A percentile compares a stretch with the other conserved stretches of the same genome.
These are phyloP conservation scores for Coprinellus aureogranulatus DNA, from an alignment of 768 basidiomycete species.

Conservation along the genomic window DNA sequence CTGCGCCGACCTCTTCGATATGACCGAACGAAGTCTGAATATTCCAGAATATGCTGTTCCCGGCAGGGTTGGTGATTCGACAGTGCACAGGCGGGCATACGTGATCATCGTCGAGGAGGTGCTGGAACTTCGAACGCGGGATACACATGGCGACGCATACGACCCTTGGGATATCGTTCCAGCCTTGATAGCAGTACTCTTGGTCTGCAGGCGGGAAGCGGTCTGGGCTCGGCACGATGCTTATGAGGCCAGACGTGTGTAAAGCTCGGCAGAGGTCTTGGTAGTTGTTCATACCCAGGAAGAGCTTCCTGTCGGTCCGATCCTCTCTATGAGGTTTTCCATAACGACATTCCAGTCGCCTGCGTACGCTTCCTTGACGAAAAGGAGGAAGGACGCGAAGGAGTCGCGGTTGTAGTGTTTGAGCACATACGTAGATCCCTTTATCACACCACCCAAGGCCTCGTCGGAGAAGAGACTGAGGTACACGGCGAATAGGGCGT, in stretches of 20 bases:
- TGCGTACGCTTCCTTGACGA: conserved; percentile 32
- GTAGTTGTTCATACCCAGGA: conserved; percentile 28
- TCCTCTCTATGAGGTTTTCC: conserved; percentile 25
- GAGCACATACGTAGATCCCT: not conserved
- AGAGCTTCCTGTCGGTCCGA: conserved; percentile 19
- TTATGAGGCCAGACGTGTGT: conserved; percentile 35
- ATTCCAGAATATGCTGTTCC: conserved; percentile 31
- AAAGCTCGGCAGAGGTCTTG: conserved; percentile 50
- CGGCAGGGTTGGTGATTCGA: conserved; percentile 15
- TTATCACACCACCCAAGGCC: conserved; percentile 14
- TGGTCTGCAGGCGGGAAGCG: not conserved
- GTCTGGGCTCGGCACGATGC: conserved; percentile 10
- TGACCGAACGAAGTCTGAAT: conserved; percentile 33
- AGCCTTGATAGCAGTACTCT: conserved; percentile 20
- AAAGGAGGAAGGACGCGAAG: conserved; percentile 43
- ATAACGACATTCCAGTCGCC: conserved; percentile 45
- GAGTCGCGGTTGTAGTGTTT: conserved; percentile 46
- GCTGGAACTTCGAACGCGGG: conserved; percentile 31
- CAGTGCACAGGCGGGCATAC: conserved; percentile 31
- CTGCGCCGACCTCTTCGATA: not conserved
- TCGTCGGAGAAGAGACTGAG: conserved; percentile 44
- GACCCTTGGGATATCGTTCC: conserved; percentile 30
- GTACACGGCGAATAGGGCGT: conserved; percentile 43
- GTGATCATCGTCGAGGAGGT: conserved; percentile 14
- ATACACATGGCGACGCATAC: conserved; percentile 33